Evolutionary conservation across 179 eudicot species (phyloP).

Genomic region (Patellifolia procumbens): DNA sequence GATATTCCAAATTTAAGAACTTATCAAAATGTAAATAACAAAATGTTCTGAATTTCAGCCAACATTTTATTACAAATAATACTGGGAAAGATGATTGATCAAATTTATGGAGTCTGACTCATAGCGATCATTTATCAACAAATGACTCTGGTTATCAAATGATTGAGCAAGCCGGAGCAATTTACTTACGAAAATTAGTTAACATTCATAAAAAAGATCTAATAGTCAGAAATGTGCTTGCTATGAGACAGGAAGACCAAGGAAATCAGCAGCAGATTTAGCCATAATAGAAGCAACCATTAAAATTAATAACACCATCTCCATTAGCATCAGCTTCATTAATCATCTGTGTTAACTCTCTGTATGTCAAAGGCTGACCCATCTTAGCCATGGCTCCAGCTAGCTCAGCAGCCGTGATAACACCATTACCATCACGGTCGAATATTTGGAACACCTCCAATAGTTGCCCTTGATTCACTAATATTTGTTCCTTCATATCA

Average conservation of each 20-base stretch:
- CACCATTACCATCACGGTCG: slow-evolving; percentile 84
- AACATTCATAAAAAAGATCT: background rate
- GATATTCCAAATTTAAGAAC: slow-evolving; percentile 4
- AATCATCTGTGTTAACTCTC: slow-evolving; percentile 61
- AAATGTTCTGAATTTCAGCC: background rate
- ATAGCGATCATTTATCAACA: too few relatives aligned
- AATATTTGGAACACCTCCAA: slow-evolving; percentile 65
- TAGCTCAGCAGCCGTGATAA: slow-evolving; percentile 83
- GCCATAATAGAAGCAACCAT: slow-evolving; percentile 71
- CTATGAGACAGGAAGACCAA: slow-evolving; percentile 45
- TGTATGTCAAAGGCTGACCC: slow-evolving; percentile 82
- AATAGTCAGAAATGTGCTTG: background rate
- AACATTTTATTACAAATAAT: background rate
- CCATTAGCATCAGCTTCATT: slow-evolving; percentile 57
- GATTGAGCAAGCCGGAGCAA: too few relatives aligned
- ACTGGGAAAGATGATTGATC: too few relatives aligned
- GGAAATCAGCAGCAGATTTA: slow-evolving; percentile 63
- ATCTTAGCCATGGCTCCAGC: slow-evolving; percentile 89
- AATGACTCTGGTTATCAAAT: too few relatives aligned
- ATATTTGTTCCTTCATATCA: slow-evolving; percentile 50
- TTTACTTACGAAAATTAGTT: background rate
- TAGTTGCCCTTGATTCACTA: slow-evolving; percentile 63
- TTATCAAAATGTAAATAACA: background rate
- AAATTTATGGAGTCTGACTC: too few relatives aligned
- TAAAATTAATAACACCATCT: slow-evolving; percentile 49